These are phyloP conservation scores for Mrakia frigida DNA, from an alignment of 768 basidiomycete species.

Conservation along the genomic window DNA sequence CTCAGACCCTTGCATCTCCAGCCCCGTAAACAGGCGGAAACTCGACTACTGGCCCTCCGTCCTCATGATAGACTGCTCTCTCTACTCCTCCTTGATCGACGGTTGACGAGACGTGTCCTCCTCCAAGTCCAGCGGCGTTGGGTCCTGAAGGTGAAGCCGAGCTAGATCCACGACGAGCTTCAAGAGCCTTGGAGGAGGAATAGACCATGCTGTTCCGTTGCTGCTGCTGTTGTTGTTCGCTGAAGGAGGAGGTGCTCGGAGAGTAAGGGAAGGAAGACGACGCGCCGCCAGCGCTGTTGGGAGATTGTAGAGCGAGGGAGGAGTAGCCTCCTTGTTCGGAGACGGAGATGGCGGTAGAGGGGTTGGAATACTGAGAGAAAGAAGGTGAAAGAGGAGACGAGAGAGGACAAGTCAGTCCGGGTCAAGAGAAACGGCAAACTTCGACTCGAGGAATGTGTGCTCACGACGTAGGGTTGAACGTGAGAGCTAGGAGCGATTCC, in stretches of 20 bases:
- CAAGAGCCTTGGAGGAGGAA: background rate
- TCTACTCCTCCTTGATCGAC: background rate
- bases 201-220: slow-evolving; percentile 1
- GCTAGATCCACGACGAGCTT: background rate
- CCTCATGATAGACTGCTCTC: background rate
- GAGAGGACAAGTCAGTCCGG: too few species aligned
- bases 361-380: too few species aligned
- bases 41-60: background rate
- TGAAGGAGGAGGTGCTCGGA: background rate
- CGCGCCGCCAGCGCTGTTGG: background rate
- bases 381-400: too few species aligned
- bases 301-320: too few species aligned
- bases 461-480: background rate
- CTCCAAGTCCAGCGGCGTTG: background rate
- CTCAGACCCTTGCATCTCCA: too few species aligned
- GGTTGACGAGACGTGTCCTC: too few species aligned
- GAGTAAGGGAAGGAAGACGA: background rate
- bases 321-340: background rate
- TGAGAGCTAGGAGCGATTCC: background rate
- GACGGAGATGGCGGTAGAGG: background rate
- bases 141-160: background rate
- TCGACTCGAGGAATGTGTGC: background rate
- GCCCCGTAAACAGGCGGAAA: background rate
- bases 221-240: background rate
- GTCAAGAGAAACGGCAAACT: too few species aligned